Base-by-base conservation (phyloP, 1,284 basidiomycete species). In the Irpex rosettiformis region DNA sequence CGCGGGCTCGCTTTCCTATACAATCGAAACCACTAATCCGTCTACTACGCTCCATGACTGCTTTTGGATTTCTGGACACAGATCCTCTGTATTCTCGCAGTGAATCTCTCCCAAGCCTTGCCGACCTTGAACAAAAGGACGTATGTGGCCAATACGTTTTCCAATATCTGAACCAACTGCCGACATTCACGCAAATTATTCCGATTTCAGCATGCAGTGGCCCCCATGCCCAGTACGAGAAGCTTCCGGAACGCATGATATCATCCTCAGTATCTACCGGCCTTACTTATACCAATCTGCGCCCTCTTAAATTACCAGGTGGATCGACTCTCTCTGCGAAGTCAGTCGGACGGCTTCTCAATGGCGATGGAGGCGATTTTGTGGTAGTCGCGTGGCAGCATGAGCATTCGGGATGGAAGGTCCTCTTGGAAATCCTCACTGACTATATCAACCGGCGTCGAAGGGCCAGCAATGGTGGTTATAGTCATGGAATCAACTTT, bases 361-460 rank as follows among this genome's bases (percentile, higher is more conserved):
- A 84, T 63, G 78, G 83, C 2, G 91, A 92, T 59, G 82, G 83
- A 4, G 83, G 80, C 3, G 91, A 92, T 37, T 78, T 83, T 7
- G 75, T 92, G 45, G 85, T 91, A 7, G 82, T 95, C 1, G 79
- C 81, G n/a, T 96, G 93, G 93, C 79, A 89, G 61, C 86, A 89
- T 61, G 75, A 84, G 42, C 84, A 91, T 67, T 92, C 87, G 8
- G 93, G 89, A 0, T 95, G 93, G 93, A 88, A 85, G 66, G 70
- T 95, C 13, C 73, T 94, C 18, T 72, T 91, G 8, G 94, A 94
- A 65, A 73, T 94, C 21, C 75, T 96, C 55, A 83, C 84, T 4
- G 84, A 88, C 67, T 93, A 89, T 66, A 82, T 88, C 54, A 84
- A 83, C 61, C 79, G 80, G 42, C 74, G 77, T 58, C 78, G 81